Conservation (phyloP, 2,329 filamentous ascomycete species). For the Ophidiomyces ophidiicola region DNA sequence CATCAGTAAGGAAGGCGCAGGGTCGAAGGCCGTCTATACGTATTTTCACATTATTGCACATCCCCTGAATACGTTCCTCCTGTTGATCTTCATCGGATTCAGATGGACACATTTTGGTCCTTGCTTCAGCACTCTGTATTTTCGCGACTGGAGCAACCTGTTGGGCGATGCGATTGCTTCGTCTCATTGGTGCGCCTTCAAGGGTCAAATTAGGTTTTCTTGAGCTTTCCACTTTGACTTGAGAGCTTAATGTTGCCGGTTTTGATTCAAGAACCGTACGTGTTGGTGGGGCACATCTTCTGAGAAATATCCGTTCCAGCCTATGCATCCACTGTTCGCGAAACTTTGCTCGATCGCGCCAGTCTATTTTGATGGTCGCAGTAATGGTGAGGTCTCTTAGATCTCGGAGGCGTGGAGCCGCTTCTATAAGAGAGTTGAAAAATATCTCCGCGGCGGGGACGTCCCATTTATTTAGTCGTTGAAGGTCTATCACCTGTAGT, state of each 20-base stretch:
- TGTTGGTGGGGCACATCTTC: slow-evolving; percentile 20
- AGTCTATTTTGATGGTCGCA: slow-evolving; percentile 64
- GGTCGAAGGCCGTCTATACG: slow-evolving; percentile 52
- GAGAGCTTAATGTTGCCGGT: too few species aligned
- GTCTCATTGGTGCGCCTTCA: neutral
- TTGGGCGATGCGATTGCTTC: slow-evolving; percentile 5
- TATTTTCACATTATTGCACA: slow-evolving; percentile 48
- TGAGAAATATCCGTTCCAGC: slow-evolving; percentile 43
- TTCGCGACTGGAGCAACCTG: neutral
- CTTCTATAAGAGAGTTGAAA: slow-evolving; percentile 64
- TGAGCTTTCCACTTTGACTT: too few species aligned
- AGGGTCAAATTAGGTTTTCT: neutral
- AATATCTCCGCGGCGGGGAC: slow-evolving; percentile 60
- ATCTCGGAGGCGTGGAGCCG: slow-evolving; percentile 51
- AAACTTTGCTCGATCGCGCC: slow-evolving; percentile 70
- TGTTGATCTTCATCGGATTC: neutral
- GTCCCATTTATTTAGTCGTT: slow-evolving; percentile 64
- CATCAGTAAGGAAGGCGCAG: slow-evolving; percentile 45
- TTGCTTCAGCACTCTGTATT: neutral
- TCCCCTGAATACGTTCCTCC: slow-evolving; percentile 37
- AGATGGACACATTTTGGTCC: too few species aligned
- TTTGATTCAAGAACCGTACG: too few species aligned
- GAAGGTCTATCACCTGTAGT: slow-evolving; percentile 59
- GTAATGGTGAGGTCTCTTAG: slow-evolving; percentile 62
- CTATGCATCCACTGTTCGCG: slow-evolving; percentile 64